Evolutionary conservation across 2,329 filamentous ascomycete species (phyloP), one percentile per base, ranked within the genome.

Genomic region (Zymoseptoria passerinii): DNA sequence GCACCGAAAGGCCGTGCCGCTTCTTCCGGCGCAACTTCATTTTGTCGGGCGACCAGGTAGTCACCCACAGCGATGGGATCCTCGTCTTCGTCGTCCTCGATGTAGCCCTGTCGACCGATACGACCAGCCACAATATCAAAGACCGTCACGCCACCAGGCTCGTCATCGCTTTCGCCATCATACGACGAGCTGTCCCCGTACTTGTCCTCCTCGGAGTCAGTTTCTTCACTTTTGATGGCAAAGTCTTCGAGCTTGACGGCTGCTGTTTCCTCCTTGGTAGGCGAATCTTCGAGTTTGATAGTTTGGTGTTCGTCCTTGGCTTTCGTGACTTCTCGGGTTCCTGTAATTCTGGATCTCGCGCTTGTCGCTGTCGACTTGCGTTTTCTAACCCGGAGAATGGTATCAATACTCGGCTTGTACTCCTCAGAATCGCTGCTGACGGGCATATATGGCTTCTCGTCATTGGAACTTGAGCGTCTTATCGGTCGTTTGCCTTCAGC

Each of bases 1-100:
- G 85, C 81, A 66, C 82, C 83, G 74, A 91, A 92, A 61, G 87
- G 78, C 71, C 91, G 88, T 59, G 83, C 80, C 72, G 91, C 88
- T 56, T 81, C 81, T 67, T 84, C 90, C 55, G 87, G 83, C 19
- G 78, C 74, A 1, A 88, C 88, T 1, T 88, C 87, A 59, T 81
- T 76, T 62, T 77, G 78, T 52, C 81, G 80, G 28, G 82, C 82
- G 71, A 89, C 91, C 3, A 92, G 79, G 0, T 87, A 83, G 58
- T 89, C 84, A 56, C 90, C 88, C 2, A 88, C 87, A 1, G 85
- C 78, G 4, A 88, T 67, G 3, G 78, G 69, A 54, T 60, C 63
- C n/a, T 44, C 35, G 49, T 8, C 68, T 23, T 72, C 71, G 16
- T 74, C 74, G 8, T 68, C 55, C 13, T 57, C 63, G 19, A 80